A percentile compares a stretch with the other conserved stretches of the same genome.
Conservation (phyloP, 805 yeast genomes). For the Wickerhamomyces sydowiorum region DNA sequence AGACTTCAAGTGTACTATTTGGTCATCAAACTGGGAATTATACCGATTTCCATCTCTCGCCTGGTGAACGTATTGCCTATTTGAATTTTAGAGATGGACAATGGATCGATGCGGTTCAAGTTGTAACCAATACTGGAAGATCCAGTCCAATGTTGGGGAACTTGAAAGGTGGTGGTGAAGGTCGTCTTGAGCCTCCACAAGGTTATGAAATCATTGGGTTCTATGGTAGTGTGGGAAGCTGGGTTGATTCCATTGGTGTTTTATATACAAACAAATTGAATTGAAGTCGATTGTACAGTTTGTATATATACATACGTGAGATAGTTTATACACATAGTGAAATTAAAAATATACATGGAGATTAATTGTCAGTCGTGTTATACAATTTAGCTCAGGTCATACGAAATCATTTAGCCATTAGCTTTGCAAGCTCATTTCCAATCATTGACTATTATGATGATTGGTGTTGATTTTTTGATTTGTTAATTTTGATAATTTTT, state of each 20-base stretch:
- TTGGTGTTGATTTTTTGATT: not conserved
- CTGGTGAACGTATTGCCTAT: conserved; percentile 56
- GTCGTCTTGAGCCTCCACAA: conserved; percentile 56
- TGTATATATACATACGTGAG: no score
- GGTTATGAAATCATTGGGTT: conserved; percentile 63
- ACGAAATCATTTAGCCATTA: no score
- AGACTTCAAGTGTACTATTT: conserved; percentile 23
- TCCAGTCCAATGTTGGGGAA: conserved; percentile 61
- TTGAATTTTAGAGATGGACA: conserved; percentile 67
- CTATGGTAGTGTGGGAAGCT: conserved; percentile 58
- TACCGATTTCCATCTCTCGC: conserved; percentile 48
- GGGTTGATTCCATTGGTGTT: conserved; percentile 75
- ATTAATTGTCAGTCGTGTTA: no score
- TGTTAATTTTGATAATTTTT: conserved; percentile 23
- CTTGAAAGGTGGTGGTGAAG: conserved; percentile 56
- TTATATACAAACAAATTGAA: conserved; percentile 36
- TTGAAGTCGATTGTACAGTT: no score
- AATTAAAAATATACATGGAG: not conserved
- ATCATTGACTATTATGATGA: not conserved
- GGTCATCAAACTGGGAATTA: conserved; percentile 52
- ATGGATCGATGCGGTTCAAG: conserved; percentile 87
- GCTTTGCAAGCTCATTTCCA: not conserved
- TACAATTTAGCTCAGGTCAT: no score
- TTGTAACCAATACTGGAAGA: conserved; percentile 55
- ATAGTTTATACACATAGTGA: not conserved